Percentiles rank a stretch among this genome's conserved stretches.
Evolutionary conservation across 1,284 basidiomycete species (phyloP).

Genomic region (Meira miltonrushii): DNA sequence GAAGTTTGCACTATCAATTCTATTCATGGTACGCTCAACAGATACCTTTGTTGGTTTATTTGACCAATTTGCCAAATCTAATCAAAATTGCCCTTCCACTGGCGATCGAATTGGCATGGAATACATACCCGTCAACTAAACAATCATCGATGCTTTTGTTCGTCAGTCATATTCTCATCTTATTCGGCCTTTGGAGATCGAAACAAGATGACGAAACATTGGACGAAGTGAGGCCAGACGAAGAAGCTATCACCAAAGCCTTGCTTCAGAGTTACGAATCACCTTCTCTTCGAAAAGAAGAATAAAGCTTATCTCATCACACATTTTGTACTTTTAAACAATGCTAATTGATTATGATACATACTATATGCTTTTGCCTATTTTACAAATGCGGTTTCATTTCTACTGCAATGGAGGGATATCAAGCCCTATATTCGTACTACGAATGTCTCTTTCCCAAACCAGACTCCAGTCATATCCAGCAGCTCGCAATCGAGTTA

Average conservation of each 20-base stretch:
- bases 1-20: conserved; percentile 98
- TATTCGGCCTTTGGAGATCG: conserved; percentile 4
- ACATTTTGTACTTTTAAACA: neutral
- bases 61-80: conserved; percentile 23
- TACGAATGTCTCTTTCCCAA: conserved; percentile 2
- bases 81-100: conserved; percentile 16
- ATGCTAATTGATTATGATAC: neutral
- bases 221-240: conserved; percentile 4
- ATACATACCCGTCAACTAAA: conserved; percentile 20
- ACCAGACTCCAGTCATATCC: conserved; percentile 34
- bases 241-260: neutral
- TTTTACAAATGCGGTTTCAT: neutral
- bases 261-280: neutral
- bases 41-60: conserved; percentile 71
- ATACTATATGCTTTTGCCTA: neutral
- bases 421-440: neutral
- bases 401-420: neutral
- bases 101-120: conserved; percentile 18
- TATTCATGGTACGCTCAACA: conserved; percentile 96
- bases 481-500: conserved; percentile 36
- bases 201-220: conserved; percentile 1
- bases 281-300: neutral
- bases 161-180: conserved; percentile 1
- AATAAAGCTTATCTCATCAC: neutral
- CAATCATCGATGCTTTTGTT: conserved; percentile 10